These are phyloP conservation scores for Arachnomyces sp. DNA, from an alignment of 2,329 filamentous ascomycete genomes.

Conservation along the genomic window DNA sequence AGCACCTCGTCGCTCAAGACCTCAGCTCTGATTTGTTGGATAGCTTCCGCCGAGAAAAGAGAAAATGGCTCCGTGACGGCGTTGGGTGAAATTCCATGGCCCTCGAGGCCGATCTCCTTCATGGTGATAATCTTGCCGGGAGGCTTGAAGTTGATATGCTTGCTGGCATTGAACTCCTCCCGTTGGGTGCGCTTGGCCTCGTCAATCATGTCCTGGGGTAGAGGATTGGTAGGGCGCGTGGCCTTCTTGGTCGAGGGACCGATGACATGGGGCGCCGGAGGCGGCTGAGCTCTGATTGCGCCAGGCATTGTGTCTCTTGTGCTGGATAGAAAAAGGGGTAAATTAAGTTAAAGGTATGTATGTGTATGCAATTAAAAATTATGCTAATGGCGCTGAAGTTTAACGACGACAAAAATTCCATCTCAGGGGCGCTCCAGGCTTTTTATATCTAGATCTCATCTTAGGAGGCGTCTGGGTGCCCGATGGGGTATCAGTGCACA, in stretches of 20 bases:
- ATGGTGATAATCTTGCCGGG: constrained; percentile 7
- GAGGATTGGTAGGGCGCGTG: constrained; percentile 18
- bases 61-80: constrained; percentile 58
- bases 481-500: too few relatives aligned
- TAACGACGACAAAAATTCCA: too few relatives aligned
- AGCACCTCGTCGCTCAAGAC: constrained; percentile 50
- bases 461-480: too few relatives aligned
- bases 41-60: constrained; percentile 54
- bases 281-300: too few relatives aligned
- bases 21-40: constrained; percentile 53
- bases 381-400: too few relatives aligned
- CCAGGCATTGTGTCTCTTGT: too few relatives aligned
- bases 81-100: constrained; percentile 51
- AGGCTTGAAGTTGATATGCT: constrained; percentile 8
- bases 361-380: too few relatives aligned
- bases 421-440: too few relatives aligned
- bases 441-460: too few relatives aligned
- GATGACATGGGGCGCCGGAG: constrained; percentile 16
- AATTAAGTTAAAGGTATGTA: too few relatives aligned
- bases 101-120: constrained; percentile 27
- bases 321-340: too few relatives aligned
- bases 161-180: constrained; percentile 5
- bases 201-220: constrained; percentile 23
- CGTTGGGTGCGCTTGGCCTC: constrained; percentile 12
- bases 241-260: constrained; percentile 24